phyloP scores from a whole-genome alignment of 805 yeast species.

The Candida schatavii region DNA sequence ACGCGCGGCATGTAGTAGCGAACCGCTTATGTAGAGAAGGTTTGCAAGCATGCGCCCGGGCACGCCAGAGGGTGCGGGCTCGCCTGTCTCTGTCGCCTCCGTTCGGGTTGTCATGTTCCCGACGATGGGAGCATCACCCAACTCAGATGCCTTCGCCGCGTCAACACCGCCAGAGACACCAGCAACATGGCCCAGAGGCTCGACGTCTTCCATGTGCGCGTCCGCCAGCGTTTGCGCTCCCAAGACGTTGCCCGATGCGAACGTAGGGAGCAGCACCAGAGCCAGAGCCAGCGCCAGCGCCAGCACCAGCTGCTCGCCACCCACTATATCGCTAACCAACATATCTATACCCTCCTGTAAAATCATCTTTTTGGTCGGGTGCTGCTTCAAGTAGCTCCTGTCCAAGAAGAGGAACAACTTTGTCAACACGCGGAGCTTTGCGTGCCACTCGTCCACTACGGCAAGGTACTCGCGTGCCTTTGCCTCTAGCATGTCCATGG shows the following conservation, averaged over 20 bases:
- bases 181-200: no score
- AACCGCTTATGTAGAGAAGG: neutral
- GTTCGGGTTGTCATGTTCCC: neutral
- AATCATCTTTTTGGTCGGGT: slow-evolving; percentile 26
- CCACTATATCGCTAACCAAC: slow-evolving; percentile 14
- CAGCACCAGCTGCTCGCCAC: neutral
- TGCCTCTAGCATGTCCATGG: neutral
- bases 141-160: neutral
- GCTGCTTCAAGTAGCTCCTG: slow-evolving; percentile 31
- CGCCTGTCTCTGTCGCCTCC: neutral
- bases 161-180: neutral
- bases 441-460: slow-evolving; percentile 22
- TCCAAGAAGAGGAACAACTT: slow-evolving; percentile 36
- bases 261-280: neutral
- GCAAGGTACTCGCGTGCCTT: slow-evolving; percentile 13
- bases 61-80: neutral
- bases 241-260: neutral
- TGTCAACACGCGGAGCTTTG: slow-evolving; percentile 19
- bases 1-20: slow-evolving; percentile 1
- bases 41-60: neutral
- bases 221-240: neutral
- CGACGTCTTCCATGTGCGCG: neutral
- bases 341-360: slow-evolving; percentile 21
- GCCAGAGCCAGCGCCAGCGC: neutral
- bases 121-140: neutral